Evolutionary conservation across 495 filamentous ascomycete genomes (phyloP).

Genomic region (Aspergillus homomorphus): DNA sequence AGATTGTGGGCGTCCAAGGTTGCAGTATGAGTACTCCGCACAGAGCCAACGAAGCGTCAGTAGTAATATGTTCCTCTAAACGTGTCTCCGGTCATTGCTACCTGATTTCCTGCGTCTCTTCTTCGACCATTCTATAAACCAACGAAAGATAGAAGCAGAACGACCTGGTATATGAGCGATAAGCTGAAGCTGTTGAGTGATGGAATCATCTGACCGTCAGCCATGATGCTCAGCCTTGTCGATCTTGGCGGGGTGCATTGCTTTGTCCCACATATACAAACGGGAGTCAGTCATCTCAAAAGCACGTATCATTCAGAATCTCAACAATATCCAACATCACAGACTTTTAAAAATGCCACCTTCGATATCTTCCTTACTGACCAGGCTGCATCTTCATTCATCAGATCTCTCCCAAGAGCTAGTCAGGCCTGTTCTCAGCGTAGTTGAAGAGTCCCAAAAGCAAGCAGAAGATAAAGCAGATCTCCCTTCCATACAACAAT

Average conservation of each 20-base stretch:
- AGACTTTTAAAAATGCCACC: neutral
- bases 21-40: too few relatives aligned
- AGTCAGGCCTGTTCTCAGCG: neutral
- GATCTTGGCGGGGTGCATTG: neutral
- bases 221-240: neutral
- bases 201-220: neutral
- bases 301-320: neutral
- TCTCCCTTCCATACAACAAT: constrained; percentile 26
- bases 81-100: too few relatives aligned
- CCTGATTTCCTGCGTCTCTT: too few relatives aligned
- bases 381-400: neutral
- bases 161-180: too few relatives aligned
- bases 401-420: neutral
- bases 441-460: neutral
- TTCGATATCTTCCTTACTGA: neutral
- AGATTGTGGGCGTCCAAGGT: too few relatives aligned
- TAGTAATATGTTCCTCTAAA: too few relatives aligned
- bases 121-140: too few relatives aligned
- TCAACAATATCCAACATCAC: neutral
- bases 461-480: neutral
- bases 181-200: neutral
- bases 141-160: too few relatives aligned
- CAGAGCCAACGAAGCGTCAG: too few relatives aligned
- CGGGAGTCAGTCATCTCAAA: neutral
- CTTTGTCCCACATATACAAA: neutral